A percentile compares a stretch with the other conserved stretches of the same genome.
These are phyloP conservation scores for Sugiyamaella paludigena DNA, from an alignment of 1,139 yeast species.

Conservation along the genomic window DNA sequence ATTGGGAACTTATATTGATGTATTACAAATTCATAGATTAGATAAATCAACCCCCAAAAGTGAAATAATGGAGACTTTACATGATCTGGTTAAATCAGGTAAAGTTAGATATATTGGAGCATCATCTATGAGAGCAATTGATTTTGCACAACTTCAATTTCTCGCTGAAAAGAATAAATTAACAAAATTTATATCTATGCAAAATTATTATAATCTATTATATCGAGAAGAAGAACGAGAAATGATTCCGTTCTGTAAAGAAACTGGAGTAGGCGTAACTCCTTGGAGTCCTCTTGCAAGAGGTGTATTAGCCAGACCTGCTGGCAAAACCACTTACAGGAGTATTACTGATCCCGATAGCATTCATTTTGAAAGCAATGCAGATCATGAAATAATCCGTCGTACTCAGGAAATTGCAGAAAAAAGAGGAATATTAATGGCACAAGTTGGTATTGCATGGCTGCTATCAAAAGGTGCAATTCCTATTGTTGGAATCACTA, in stretches of 20 bases:
- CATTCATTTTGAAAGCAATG: neutral
- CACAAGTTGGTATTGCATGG: constrained; percentile 56
- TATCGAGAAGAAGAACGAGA: constrained; percentile 60
- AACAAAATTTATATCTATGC: constrained; percentile 58
- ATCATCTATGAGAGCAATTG: constrained; percentile 45
- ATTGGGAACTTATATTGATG: constrained; percentile 68
- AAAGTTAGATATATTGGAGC: constrained; percentile 54
- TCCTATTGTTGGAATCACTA: constrained; percentile 57
- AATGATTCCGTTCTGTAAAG: constrained; percentile 51
- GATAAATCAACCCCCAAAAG: constrained; percentile 46
- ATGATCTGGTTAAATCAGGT: constrained; percentile 50
- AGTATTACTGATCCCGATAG: constrained; percentile 6
- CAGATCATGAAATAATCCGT: constrained; percentile 43
- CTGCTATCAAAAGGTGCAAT: constrained; percentile 47
- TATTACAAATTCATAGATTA: constrained; percentile 68
- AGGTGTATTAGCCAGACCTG: constrained; percentile 47
- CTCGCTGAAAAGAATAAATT: constrained; percentile 52
- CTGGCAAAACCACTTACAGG: constrained; percentile 13
- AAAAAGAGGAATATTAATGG: constrained; percentile 49
- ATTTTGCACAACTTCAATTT: constrained; percentile 48
- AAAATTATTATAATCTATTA: constrained; percentile 52
- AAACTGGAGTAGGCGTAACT: constrained; percentile 46
- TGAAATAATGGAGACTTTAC: constrained; percentile 54
- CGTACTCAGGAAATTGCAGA: constrained; percentile 54
- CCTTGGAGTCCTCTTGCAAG: constrained; percentile 53